phyloP scores from a whole-genome alignment of 805 yeast genomes.

The Sugiyamaella qingdaonensis region DNA sequence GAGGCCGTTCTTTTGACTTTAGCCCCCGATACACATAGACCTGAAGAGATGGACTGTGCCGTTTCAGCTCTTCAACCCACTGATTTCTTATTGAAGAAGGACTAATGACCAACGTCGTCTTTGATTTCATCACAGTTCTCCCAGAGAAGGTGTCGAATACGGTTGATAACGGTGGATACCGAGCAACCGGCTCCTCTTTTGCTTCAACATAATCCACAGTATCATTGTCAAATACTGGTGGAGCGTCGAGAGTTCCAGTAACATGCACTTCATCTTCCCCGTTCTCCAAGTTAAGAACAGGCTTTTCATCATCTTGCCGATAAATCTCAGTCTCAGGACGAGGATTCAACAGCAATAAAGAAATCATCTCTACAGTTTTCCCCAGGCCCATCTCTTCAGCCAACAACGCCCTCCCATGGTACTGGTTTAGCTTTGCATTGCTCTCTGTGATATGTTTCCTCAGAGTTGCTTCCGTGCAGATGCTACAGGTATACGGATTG shows the following conservation, averaged over 20 bases:
- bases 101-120: conserved; percentile 76
- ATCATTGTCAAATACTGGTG: not conserved
- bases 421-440: conserved; percentile 7
- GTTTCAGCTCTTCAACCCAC: conserved; percentile 72
- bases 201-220: not conserved
- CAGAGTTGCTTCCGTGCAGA: conserved; percentile 14
- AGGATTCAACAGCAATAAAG: conserved; percentile 59
- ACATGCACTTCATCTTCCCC: not conserved
- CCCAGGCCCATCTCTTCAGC: conserved; percentile 99
- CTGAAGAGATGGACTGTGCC: conserved; percentile 57
- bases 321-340: conserved; percentile 35
- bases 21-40: conserved; percentile 64
- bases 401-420: conserved; percentile 58
- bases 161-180: not conserved
- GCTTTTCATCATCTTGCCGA: not conserved
- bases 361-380: conserved; percentile 80
- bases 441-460: conserved; percentile 2
- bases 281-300: not conserved
- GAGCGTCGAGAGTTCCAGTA: not conserved
- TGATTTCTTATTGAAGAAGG: conserved; percentile 82
- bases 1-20: conserved; percentile 26
- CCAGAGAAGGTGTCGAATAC: conserved; percentile 38
- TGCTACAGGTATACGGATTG: conserved; percentile 25
- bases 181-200: conserved; percentile 1
- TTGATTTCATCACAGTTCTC: conserved; percentile 47